A percentile compares a stretch with the other conserved stretches of the same genome.
Evolutionary conservation across 306 rosid genomes (phyloP).

Genomic region (Alnus glutinosa): DNA sequence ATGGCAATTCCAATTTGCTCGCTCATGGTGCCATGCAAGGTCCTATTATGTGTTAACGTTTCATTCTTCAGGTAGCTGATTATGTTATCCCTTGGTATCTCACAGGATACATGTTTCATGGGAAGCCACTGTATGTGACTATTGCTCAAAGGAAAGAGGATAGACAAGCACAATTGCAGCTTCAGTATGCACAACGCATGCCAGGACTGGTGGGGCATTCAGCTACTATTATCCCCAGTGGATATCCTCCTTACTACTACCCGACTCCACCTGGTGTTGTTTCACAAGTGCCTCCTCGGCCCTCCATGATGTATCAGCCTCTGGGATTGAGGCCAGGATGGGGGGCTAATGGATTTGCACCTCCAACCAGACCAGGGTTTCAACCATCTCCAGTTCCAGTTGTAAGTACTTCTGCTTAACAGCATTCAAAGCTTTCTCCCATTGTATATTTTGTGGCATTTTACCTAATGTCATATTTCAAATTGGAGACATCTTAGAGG

Average conservation of each 20-base stretch:
- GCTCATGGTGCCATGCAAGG: constrained; percentile 20
- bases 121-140: constrained; percentile 82
- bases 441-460: not conserved
- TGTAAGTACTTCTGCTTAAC: constrained; percentile 47
- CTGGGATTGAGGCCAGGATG: constrained; percentile 69
- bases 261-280: constrained; percentile 55
- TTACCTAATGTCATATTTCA: not conserved
- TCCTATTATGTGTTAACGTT: not conserved
- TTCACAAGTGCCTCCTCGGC: constrained; percentile 57
- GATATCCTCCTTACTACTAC: constrained; percentile 73
- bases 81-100: constrained; percentile 12
- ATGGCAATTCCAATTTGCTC: not conserved
- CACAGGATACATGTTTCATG: constrained; percentile 76
- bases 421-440: not conserved
- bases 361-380: constrained; percentile 59
- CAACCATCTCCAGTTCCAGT: constrained; percentile 55
- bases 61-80: not conserved
- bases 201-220: constrained; percentile 60
- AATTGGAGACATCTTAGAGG: constrained; percentile 7
- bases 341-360: constrained; percentile 57
- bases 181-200: constrained; percentile 58
- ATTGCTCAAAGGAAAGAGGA: constrained; percentile 92
- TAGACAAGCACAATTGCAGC: constrained; percentile 70
- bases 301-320: constrained; percentile 62
- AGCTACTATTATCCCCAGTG: constrained; percentile 60